Evolutionary conservation across 2,329 filamentous ascomycete genomes (phyloP).

Genomic region (Furcasterigmium sp.): DNA sequence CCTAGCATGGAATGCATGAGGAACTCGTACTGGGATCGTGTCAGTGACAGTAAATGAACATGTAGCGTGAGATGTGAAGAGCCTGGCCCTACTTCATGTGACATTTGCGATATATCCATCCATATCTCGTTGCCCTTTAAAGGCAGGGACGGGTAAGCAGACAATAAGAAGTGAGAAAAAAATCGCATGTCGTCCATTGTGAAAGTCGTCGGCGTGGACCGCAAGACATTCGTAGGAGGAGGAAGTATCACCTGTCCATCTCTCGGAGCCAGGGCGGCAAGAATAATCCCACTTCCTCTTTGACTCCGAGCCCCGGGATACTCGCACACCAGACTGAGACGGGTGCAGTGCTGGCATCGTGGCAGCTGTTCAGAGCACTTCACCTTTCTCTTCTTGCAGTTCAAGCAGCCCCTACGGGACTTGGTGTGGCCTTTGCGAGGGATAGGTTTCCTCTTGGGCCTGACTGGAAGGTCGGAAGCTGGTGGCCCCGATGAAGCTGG

Average conservation of each 20-base stretch:
- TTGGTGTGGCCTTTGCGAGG: slow-evolving; percentile 29
- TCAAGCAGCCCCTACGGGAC: slow-evolving; percentile 24
- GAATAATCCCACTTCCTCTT: background rate
- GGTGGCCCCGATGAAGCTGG: too few species aligned
- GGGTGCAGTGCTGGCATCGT: slow-evolving; percentile 26
- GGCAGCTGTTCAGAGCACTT: slow-evolving; percentile 35
- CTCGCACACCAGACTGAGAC: slow-evolving; percentile 29
- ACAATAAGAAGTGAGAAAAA: slow-evolving; percentile 46
- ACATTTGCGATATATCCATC: slow-evolving; percentile 28
- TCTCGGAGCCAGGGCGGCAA: background rate
- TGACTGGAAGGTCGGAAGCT: background rate
- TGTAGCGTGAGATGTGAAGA: too few species aligned
- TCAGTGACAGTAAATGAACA: background rate
- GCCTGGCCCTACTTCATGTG: slow-evolving; percentile 23
- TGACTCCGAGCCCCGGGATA: slow-evolving; percentile 16
- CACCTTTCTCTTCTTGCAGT: slow-evolving; percentile 33
- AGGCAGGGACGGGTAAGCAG: slow-evolving; percentile 35
- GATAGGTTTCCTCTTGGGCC: slow-evolving; percentile 14
- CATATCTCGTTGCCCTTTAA: slow-evolving; percentile 28
- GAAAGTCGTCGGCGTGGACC: slow-evolving; percentile 18
- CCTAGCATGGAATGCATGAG: slow-evolving; percentile 36
- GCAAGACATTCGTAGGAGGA: slow-evolving; percentile 6
- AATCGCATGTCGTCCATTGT: slow-evolving; percentile 40
- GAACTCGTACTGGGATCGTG: slow-evolving; percentile 27
- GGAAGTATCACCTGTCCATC: slow-evolving; percentile 9